These are phyloP conservation scores for Arthroderma sp. DNA, from an alignment of 2,329 filamentous ascomycete species.

Conservation along the genomic window DNA sequence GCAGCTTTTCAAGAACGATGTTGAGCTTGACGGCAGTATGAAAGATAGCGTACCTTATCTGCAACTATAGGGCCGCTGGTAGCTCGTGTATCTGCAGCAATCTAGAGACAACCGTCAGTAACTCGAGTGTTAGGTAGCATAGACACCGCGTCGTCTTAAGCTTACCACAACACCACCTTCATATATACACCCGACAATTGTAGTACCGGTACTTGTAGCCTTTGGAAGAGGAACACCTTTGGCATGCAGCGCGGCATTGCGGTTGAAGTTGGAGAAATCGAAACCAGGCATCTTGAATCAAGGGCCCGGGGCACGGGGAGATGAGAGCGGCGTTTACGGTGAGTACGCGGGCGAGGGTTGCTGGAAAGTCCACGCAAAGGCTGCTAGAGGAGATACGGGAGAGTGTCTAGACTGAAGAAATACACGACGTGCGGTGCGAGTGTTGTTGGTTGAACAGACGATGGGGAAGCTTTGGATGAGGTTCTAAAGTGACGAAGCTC, in stretches of 20 bases:
- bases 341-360: no score
- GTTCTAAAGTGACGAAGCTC: slow-evolving; percentile 30
- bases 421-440: no score
- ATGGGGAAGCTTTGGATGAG: no score
- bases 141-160: slow-evolving; percentile 13
- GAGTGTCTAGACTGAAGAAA: no score
- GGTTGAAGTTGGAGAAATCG: slow-evolving; percentile 99
- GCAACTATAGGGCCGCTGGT: slow-evolving; percentile 96
- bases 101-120: slow-evolving; percentile 38
- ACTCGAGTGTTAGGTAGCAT: background rate
- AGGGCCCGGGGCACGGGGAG: background rate
- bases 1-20: no score
- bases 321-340: background rate
- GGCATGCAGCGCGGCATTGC: slow-evolving; percentile 90
- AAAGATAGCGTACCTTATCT: slow-evolving; percentile 56
- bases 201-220: slow-evolving; percentile 96
- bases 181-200: slow-evolving; percentile 94
- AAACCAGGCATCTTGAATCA: slow-evolving; percentile 69
- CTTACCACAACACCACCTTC: slow-evolving; percentile 88
- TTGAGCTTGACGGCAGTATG: background rate
- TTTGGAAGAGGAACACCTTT: slow-evolving; percentile 89
- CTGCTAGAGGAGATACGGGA: no score
- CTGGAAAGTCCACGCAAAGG: no score
- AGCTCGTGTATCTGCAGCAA: slow-evolving; percentile 94
- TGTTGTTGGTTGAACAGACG: no score